Base-by-base conservation (phyloP, 106 monocot species). In the Gastrodia elata region DNA sequence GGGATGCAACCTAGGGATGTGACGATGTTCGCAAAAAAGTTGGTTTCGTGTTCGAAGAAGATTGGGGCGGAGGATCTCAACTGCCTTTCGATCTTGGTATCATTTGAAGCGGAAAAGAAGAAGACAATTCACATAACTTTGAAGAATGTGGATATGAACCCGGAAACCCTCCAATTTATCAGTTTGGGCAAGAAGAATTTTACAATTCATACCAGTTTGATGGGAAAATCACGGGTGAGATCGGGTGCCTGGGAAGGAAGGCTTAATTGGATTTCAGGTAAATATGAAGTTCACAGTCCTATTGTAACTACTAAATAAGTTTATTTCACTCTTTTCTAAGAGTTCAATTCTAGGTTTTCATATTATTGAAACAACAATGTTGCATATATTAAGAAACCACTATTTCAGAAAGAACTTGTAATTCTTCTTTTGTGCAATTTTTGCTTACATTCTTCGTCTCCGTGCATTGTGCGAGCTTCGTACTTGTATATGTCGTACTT, bases 1-100 rank as follows among this genome's bases (percentile, higher is more conserved):
- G 83, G 87, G 7, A n/a, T 5, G 52, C 83, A 49, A 3, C 5
- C 49, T 6, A 68, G 40, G 20, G 83, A 87, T 27, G 76, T 87
- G 34, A 84, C 80, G 70, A 77, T 80, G 13, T 81, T 85, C 64
- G 78, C 81, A 18, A 85, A 74, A 71, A 77, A 48, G 33, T 87
- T 37, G 70, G 80, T 38, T 93, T 52, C 52, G 52, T 5, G 1
- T 18, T 4, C 22, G 52, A 22, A 22, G n/a, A 52, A 22, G 0
- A 52, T 52, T 52, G 22, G 10, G 75, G 7, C 73, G 71, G 15
- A 27, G n/a, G 68, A 93, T 35, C 79, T 93, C 13, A 93, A 93
- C 77, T 93, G 87, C 65, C 92, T 89, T 6, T 83, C 89, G 4
- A 89, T 93, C 72, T 81, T 87, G 7, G 87, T 89, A 2, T 74